Conservation (phyloP, 2,329 filamentous ascomycete genomes). For the Diaporthe sp. region DNA sequence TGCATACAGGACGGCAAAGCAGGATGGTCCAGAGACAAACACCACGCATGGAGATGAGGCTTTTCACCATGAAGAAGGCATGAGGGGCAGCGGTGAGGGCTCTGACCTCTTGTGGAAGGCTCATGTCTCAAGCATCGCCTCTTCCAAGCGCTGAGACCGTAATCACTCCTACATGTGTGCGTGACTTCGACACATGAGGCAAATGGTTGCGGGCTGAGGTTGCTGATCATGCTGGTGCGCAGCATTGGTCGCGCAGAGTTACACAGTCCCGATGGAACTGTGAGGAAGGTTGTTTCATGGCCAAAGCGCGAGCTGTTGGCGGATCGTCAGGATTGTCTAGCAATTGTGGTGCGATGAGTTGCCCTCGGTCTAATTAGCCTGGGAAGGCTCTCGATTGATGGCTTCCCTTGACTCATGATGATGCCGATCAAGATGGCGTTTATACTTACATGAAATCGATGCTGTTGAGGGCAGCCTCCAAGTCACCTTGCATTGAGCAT, state of each 20-base stretch:
- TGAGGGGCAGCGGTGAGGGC: not conserved
- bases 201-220: not conserved
- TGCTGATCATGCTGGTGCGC: not conserved
- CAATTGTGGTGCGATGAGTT: not conserved
- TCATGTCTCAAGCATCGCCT: not conserved
- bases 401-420: not conserved
- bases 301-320: not conserved
- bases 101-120: slow-evolving; percentile 13
- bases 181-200: not conserved
- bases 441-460: no score
- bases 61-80: not conserved
- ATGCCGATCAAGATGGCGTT: not conserved
- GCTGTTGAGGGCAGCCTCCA: not conserved
- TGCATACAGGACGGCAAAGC: not conserved
- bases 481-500: not conserved
- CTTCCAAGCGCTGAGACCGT: not conserved
- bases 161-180: not conserved
- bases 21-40: not conserved
- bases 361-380: not conserved
- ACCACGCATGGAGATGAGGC: not conserved
- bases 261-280: not conserved
- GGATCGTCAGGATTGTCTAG: not conserved
- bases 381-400: not conserved
- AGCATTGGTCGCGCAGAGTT: not conserved
- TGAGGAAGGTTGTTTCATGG: not conserved